A percentile compares a stretch with the other conserved stretches of the same genome.
Conservation (phyloP, 169 alveolate species). For the Blepharisma undulans region DNA sequence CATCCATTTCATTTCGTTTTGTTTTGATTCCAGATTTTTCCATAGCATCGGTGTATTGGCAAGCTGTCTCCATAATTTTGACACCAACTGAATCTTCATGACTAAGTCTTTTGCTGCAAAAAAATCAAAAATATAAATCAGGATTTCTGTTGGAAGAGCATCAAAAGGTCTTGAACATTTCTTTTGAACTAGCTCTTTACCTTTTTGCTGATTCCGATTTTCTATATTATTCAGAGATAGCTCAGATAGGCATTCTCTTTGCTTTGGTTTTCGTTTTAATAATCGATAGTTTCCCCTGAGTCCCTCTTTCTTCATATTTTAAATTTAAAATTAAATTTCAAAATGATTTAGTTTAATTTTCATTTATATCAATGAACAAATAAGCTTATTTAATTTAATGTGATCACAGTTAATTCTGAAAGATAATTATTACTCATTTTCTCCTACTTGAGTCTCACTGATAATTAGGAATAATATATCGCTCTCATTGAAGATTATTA, state of each 20-base stretch:
- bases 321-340: not conserved
- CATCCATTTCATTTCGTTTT: not conserved
- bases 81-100: not conserved
- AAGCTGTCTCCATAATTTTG: not conserved
- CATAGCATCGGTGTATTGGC: not conserved
- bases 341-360: too few species aligned
- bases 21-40: not conserved
- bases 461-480: too few species aligned
- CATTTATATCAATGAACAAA: too few species aligned
- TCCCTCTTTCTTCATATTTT: slow-evolving; percentile 28
- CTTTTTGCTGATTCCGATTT: not conserved
- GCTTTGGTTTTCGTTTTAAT: not conserved
- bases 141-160: slow-evolving; percentile 7
- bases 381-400: too few species aligned
- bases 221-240: not conserved
- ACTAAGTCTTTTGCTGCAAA: not conserved
- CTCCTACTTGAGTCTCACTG: too few species aligned
- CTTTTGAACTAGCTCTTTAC: not conserved
- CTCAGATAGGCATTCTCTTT: slow-evolving; percentile 8
- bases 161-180: not conserved
- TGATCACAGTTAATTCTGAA: too few species aligned
- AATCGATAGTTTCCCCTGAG: not conserved
- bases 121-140: not conserved
- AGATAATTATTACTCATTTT: too few species aligned
- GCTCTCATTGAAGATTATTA: too few species aligned